Percentiles rank a stretch among this genome's conserved stretches.
Conservation (phyloP, 2,329 filamentous ascomycete genomes). For the Diaporthe citrichinensis region DNA sequence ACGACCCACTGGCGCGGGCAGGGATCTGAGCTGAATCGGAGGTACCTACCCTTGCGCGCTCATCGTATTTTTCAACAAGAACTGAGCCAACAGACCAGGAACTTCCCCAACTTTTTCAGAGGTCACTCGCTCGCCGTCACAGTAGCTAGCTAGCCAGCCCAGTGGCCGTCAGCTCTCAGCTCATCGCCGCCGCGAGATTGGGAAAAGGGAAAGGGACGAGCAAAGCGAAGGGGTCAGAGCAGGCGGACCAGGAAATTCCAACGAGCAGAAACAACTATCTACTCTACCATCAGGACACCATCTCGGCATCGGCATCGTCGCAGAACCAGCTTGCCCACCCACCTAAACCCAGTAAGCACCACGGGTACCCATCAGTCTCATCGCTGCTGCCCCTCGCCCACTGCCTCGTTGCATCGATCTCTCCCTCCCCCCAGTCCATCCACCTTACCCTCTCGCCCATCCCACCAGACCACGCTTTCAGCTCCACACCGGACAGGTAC, state of each 20-base stretch:
- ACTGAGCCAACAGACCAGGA: conserved; percentile 47
- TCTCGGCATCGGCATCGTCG: conserved; percentile 26
- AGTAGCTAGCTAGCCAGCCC: conserved; percentile 16
- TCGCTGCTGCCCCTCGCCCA: conserved; percentile 19
- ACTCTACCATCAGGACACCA: background rate
- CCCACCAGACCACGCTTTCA: conserved; percentile 28
- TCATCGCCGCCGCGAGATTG: background rate
- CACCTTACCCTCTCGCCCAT: background rate
- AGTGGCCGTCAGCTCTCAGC: conserved; percentile 8
- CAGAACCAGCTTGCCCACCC: conserved; percentile 10
- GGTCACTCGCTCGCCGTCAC: conserved; percentile 20
- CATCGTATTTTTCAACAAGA: conserved; percentile 45
- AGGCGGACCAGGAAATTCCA: conserved; percentile 8
- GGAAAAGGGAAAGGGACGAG: background rate
- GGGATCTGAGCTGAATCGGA: conserved; percentile 34
- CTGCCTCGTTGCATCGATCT: conserved; percentile 22
- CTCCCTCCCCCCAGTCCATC: conserved; percentile 14
- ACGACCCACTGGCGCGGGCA: conserved; percentile 19
- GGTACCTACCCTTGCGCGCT: conserved; percentile 36
- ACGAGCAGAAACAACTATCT: background rate
- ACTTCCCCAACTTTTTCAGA: conserved; percentile 50
- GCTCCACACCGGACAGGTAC: conserved; percentile 36
- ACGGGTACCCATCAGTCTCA: background rate
- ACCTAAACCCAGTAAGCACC: conserved; percentile 7
- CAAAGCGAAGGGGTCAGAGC: conserved; percentile 12